Percentiles rank a stretch among this genome's conserved stretches.
Conservation (phyloP, 2,329 filamentous ascomycete genomes). For the Colletotrichum aenigma region DNA sequence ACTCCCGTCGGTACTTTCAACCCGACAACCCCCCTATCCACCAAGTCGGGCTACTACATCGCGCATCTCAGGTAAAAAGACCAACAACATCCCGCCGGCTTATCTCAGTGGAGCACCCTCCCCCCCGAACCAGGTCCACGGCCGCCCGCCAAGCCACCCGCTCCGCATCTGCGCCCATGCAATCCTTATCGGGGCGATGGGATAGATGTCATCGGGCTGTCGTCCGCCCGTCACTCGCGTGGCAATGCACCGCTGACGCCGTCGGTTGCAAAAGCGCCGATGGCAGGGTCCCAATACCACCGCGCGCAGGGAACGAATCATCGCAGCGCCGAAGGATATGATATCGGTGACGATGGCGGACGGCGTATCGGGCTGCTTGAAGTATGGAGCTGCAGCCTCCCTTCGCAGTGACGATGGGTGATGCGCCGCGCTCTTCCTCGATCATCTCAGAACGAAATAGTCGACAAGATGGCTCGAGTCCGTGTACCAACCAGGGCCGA, state of each 20-base stretch:
- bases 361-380: background rate
- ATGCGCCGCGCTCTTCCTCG: background rate
- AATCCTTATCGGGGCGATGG: background rate
- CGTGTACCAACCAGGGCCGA: slow-evolving; percentile 6
- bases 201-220: background rate
- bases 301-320: background rate
- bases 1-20: slow-evolving; percentile 4
- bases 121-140: background rate
- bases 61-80: slow-evolving; percentile 12
- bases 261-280: slow-evolving; percentile 23
- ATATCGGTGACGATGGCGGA: background rate
- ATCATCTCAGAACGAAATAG: background rate
- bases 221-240: background rate
- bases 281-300: background rate
- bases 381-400: background rate
- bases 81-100: background rate
- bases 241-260: background rate
- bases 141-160: background rate
- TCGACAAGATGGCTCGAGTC: background rate
- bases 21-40: background rate
- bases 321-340: background rate
- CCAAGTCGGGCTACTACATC: background rate
- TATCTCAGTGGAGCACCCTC: slow-evolving; percentile 12
- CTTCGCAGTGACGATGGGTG: background rate
- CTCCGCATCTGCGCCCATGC: background rate